Conservation (phyloP, 2,329 filamentous ascomycete species). For the Domatiomyces catenatus region DNA sequence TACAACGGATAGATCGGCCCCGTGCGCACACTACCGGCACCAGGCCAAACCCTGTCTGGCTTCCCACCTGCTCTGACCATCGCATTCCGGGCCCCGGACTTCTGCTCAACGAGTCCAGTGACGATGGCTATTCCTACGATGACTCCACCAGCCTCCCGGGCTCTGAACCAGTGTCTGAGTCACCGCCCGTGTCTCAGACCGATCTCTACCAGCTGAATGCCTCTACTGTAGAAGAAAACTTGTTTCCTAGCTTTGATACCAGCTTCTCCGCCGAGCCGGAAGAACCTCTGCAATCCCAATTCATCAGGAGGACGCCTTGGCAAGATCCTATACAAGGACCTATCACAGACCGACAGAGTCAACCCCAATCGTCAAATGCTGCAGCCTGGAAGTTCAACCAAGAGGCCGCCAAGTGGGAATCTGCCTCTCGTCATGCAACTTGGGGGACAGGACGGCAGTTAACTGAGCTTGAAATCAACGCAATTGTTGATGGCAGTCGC, state of each 20-base stretch:
- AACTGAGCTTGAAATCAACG: constrained; percentile 37
- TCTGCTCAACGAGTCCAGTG: constrained; percentile 30
- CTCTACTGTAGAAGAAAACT: constrained; percentile 12
- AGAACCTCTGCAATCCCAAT: constrained; percentile 24
- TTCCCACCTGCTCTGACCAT: constrained; percentile 22
- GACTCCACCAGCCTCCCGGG: constrained; percentile 18
- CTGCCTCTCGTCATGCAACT: constrained; percentile 39
- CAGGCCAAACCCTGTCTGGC: constrained; percentile 20
- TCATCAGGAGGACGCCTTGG: constrained; percentile 33
- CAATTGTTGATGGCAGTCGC: constrained; percentile 27
- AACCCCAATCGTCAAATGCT: constrained; percentile 38
- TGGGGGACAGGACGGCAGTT: constrained; percentile 35
- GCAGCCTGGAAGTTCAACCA: constrained; percentile 39
- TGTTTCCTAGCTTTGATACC: constrained; percentile 16
- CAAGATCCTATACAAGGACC: constrained; percentile 24
- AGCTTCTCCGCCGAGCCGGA: constrained; percentile 16
- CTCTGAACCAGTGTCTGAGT: constrained; percentile 17
- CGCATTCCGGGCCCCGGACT: constrained; percentile 38
- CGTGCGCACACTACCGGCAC: constrained; percentile 25
- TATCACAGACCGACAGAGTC: constrained; percentile 20
- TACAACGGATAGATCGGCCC: constrained; percentile 4
- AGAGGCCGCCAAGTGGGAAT: constrained; percentile 37
- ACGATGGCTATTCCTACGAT: constrained; percentile 22
- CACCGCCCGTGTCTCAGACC: constrained; percentile 14
- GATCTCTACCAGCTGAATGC: constrained; percentile 12